Evolutionary conservation across 257 asterid species (phyloP).

Genomic region (Lycium ferocissimum): DNA sequence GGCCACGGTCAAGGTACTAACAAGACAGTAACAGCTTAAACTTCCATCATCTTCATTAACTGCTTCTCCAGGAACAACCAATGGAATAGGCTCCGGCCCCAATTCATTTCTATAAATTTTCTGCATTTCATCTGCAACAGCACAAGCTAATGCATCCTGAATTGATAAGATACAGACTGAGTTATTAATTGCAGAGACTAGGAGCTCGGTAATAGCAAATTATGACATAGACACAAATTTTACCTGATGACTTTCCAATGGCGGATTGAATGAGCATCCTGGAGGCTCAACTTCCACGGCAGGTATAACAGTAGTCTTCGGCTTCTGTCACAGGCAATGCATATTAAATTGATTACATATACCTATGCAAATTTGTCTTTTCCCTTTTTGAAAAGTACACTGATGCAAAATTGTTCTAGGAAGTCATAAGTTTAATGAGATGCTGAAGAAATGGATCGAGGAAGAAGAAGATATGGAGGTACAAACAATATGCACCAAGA

Average conservation of each 20-base stretch:
- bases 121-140: conserved; percentile 98
- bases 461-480: neutral
- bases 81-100: conserved; percentile 91
- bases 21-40: neutral
- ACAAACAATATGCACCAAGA: neutral
- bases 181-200: neutral
- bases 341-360: neutral
- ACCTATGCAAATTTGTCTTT: neutral
- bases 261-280: conserved; percentile 96
- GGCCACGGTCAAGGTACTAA: neutral
- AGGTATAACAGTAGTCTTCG: conserved; percentile 71
- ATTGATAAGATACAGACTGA: conserved; percentile 30
- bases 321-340: conserved; percentile 55
- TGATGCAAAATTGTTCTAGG: neutral
- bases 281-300: conserved; percentile 94
- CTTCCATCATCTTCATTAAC: conserved; percentile 81
- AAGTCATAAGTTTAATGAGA: neutral
- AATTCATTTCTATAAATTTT: conserved; percentile 71
- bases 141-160: conserved; percentile 92
- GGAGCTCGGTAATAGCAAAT: conserved; percentile 1
- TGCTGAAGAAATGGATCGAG: neutral
- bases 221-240: conserved; percentile 31
- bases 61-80: conserved; percentile 69
- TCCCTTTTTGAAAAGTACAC: neutral
- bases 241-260: conserved; percentile 90